These are phyloP conservation scores for Trichoderma polysporum DNA, from an alignment of 2,329 filamentous ascomycete genomes.

Conservation along the genomic window DNA sequence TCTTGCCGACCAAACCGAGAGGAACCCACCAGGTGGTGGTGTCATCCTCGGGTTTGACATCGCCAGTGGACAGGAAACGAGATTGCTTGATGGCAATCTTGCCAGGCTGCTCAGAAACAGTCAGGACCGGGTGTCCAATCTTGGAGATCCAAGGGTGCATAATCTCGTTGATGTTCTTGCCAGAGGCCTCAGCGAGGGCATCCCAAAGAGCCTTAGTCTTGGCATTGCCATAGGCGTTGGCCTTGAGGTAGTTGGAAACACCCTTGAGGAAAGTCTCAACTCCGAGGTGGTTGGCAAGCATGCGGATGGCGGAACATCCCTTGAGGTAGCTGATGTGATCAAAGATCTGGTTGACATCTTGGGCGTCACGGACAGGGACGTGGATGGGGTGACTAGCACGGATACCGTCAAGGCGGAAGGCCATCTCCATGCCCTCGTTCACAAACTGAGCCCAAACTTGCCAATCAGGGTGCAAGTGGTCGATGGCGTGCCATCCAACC, in stretches of 20 bases:
- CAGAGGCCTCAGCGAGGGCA: slow-evolving; percentile 82
- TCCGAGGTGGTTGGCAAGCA: slow-evolving; percentile 89
- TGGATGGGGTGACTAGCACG: slow-evolving; percentile 94
- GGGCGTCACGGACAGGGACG: slow-evolving; percentile 86
- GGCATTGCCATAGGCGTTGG: slow-evolving; percentile 85
- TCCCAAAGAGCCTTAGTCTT: slow-evolving; percentile 90
- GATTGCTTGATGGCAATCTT: slow-evolving; percentile 81
- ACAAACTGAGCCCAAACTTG: slow-evolving; percentile 98
- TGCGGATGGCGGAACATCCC: slow-evolving; percentile 93
- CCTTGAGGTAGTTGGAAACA: slow-evolving; percentile 84
- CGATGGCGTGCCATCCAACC: slow-evolving; percentile 92
- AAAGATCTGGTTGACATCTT: slow-evolving; percentile 98
- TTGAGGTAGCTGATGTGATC: slow-evolving; percentile 96
- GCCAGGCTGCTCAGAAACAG: slow-evolving; percentile 77
- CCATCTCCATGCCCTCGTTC: slow-evolving; percentile 88
- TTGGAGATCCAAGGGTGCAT: slow-evolving; percentile 96
- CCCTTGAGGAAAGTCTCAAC: slow-evolving; percentile 86
- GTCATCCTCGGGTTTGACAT: slow-evolving; percentile 88
- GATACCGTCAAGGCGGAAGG: slow-evolving; percentile 85
- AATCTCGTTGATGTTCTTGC: slow-evolving; percentile 78
- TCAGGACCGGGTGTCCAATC: slow-evolving; percentile 91
- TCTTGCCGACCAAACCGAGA: slow-evolving; percentile 76
- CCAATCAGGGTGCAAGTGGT: slow-evolving; percentile 94
- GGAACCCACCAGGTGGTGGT: slow-evolving; percentile 95
- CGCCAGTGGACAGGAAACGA: slow-evolving; percentile 87